phyloP scores from a whole-genome alignment of 2,329 filamentous ascomycete species.

The Cladophialophora immunda region DNA sequence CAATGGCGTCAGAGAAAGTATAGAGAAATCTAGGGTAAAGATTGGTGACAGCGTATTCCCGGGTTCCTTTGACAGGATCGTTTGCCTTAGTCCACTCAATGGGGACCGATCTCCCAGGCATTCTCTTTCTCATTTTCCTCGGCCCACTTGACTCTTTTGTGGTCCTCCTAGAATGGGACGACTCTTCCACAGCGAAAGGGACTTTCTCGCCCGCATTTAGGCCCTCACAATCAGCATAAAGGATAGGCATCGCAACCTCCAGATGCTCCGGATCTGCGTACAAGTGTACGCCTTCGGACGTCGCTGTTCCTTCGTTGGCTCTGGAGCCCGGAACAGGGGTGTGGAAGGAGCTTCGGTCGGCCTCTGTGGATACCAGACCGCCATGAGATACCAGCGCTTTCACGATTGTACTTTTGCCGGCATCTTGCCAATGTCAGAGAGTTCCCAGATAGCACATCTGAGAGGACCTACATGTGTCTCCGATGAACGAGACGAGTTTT shows the following conservation, averaged over 20 bases:
- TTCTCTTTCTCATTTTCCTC: conserved; percentile 43
- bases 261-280: conserved; percentile 59
- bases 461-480: conserved; percentile 45
- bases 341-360: conserved; percentile 40
- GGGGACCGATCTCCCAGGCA: neutral
- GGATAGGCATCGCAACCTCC: conserved; percentile 51
- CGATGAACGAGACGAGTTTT: conserved; percentile 56
- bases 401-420: conserved; percentile 61
- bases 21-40: conserved; percentile 58
- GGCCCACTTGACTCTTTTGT: conserved; percentile 45
- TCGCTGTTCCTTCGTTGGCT: conserved; percentile 52
- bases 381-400: conserved; percentile 57
- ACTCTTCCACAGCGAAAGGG: conserved; percentile 37
- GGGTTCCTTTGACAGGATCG: conserved; percentile 33
- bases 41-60: conserved; percentile 52
- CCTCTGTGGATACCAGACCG: conserved; percentile 42
- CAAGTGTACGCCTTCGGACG: conserved; percentile 62
- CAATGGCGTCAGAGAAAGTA: conserved; percentile 57
- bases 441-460: neutral
- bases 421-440: conserved; percentile 42
- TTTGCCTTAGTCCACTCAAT: conserved; percentile 3
- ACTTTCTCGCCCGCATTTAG: conserved; percentile 55
- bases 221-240: conserved; percentile 64
- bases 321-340: conserved; percentile 57
- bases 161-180: conserved; percentile 31